Evolutionary conservation across 345 rosid species (phyloP).

Genomic region (Lumnitzera littorea): DNA sequence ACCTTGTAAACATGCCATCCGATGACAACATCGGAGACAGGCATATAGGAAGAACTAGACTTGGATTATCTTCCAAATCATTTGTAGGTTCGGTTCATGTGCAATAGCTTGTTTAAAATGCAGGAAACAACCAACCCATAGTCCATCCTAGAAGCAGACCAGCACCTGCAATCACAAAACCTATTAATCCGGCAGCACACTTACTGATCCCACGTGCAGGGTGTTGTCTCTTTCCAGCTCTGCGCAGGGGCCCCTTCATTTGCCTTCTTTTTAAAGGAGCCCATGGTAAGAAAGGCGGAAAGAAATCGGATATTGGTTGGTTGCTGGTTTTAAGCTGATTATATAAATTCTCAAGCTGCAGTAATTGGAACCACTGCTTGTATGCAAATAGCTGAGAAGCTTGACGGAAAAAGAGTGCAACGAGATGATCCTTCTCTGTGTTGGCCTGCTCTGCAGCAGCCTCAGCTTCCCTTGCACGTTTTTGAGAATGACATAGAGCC

Average conservation of each 20-base stretch:
- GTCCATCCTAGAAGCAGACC: slow-evolving; percentile 97
- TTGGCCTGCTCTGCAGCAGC: slow-evolving; percentile 64
- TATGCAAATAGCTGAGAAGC: slow-evolving; percentile 91
- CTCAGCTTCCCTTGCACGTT: slow-evolving; percentile 96
- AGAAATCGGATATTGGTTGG: slow-evolving; percentile 33
- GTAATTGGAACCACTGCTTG: slow-evolving; percentile 74
- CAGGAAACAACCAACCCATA: slow-evolving; percentile 73
- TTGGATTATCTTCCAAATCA: too few species aligned
- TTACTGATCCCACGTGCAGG: slow-evolving; percentile 27
- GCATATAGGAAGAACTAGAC: too few species aligned
- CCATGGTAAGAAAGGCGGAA: slow-evolving; percentile 52
- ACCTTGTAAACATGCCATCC: too few species aligned
- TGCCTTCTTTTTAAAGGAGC: slow-evolving; percentile 26
- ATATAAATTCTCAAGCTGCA: slow-evolving; percentile 72
- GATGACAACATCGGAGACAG: too few species aligned
- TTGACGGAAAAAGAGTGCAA: slow-evolving; percentile 75
- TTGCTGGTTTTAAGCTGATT: slow-evolving; percentile 51
- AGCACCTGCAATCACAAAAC: slow-evolving; percentile 84
- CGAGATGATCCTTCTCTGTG: slow-evolving; percentile 73
- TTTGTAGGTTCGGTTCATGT: too few species aligned
- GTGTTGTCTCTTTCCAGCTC: slow-evolving; percentile 24
- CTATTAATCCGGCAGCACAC: slow-evolving; percentile 53
- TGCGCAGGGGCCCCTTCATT: slow-evolving; percentile 19
- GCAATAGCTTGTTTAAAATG: slow-evolving; percentile 20
- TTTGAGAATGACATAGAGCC: slow-evolving; percentile 87